Base-by-base conservation (phyloP, 2,329 filamentous ascomycete genomes). In the Colletotrichum lentis region DNA sequence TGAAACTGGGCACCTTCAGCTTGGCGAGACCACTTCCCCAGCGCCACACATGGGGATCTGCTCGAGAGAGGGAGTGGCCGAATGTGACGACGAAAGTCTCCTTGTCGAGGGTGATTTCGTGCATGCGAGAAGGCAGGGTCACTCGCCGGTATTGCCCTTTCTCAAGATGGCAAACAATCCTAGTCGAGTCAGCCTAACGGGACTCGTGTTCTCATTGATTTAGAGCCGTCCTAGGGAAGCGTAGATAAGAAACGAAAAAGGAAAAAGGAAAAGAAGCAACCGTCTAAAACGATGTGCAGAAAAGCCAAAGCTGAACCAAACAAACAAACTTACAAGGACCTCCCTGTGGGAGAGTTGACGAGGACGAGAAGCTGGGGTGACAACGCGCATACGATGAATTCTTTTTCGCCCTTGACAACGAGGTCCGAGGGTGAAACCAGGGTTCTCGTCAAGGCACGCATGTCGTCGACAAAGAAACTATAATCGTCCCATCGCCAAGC, bases 401-500 rank as follows among this genome's bases (percentile, higher is more conserved):
- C 44, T 2, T 14, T 54, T 3, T 68, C 46, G 3, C 65, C 65
- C 35, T 35, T 59, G 6, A 64, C 27, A 1, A 64, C 61, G 0
- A 64, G 27, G 5, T 67, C 61, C 10, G 64, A 49, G 0, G 35
- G 60, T 3, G 37, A 20, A 1, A 59, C 41, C 1, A 54, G 27
- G 3, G 47, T 64, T 24, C 65, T 59, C 7, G 61, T 64, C 41
- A 43, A 62, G 4, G 16, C 24, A 11, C 52, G 56, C 1, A 69
- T 52, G 39, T 69, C 62, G 27, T 69, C 66, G 18, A 69, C 7
- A 46, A 69, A 56, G n/a, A 69, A n/a, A 14, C 43, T 37, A 35
- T 57, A 47, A 10, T 27, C 5, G 24, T 62, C 50, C n/a, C 16
- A 27, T 20, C 57, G 63, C 55, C 56, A 69, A 22, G 66, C 66